Evolutionary conservation across 148 eudicot genomes (phyloP).

Genomic region (Camellia japonica): DNA sequence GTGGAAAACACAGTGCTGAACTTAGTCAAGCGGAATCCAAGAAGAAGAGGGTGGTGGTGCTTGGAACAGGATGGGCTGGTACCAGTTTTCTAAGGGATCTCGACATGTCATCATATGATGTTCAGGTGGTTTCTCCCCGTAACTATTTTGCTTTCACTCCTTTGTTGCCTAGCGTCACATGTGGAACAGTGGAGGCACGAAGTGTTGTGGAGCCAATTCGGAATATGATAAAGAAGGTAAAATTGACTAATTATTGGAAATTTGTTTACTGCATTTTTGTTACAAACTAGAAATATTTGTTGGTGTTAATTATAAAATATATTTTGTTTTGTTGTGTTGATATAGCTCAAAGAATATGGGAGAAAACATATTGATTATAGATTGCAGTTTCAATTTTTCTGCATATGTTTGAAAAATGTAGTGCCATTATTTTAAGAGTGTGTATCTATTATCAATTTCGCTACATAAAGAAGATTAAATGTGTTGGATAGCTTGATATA

Average conservation of each 20-base stretch:
- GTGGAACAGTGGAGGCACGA: constrained; percentile 85
- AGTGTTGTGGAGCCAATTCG: constrained; percentile 87
- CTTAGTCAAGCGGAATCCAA: constrained; percentile 26
- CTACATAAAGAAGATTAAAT: no score
- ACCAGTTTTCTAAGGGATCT: constrained; percentile 70
- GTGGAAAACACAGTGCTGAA: constrained; percentile 18
- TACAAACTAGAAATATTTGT: background rate
- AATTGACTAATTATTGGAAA: background rate
- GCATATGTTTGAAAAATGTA: constrained; percentile 5
- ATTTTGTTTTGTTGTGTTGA: background rate
- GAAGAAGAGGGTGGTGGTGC: constrained; percentile 72
- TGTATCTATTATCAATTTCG: no score
- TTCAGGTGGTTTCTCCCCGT: constrained; percentile 83
- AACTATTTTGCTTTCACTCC: constrained; percentile 94
- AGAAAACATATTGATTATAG: background rate
- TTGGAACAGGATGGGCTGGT: constrained; percentile 94
- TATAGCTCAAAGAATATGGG: background rate
- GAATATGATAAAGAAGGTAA: constrained; percentile 75
- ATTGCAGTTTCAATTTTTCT: background rate
- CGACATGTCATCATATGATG: constrained; percentile 67
- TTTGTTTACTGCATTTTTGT: background rate
- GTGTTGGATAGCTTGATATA: no score
- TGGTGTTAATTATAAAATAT: background rate
- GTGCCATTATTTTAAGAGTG: no score
- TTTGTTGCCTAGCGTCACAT: constrained; percentile 84